Conservation (phyloP, 169 alveolate species). For the Theileria parva region DNA sequence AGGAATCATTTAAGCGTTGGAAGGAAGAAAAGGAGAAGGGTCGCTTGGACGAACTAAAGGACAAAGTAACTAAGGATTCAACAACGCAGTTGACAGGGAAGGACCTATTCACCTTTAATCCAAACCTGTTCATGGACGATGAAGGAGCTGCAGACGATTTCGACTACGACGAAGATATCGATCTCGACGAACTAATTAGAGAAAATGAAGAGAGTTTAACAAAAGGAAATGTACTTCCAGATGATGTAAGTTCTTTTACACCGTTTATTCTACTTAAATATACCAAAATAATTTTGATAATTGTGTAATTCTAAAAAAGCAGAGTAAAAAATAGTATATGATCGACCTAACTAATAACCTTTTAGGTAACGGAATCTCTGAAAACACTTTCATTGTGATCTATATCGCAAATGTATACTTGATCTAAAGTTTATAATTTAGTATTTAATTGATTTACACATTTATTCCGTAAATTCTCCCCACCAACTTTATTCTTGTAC, state of each 20-base stretch:
- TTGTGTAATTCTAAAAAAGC: neutral
- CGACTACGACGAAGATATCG: constrained; percentile 65
- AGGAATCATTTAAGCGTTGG: constrained; percentile 60
- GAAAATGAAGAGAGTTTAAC: constrained; percentile 43
- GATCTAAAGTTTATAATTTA: neutral
- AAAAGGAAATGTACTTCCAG: constrained; percentile 58
- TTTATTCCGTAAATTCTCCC: neutral
- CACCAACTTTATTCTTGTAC: neutral
- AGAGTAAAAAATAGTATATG: too few species aligned
- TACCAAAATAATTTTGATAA: neutral
- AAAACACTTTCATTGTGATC: neutral
- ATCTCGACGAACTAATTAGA: constrained; percentile 52
- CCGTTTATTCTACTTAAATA: too few species aligned
- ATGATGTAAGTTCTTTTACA: constrained; percentile 23
- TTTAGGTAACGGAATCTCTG: constrained; percentile 27
- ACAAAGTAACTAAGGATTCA: constrained; percentile 45
- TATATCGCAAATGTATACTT: neutral
- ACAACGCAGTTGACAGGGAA: constrained; percentile 61
- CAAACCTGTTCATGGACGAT: constrained; percentile 70
- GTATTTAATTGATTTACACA: neutral
- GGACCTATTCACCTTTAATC: constrained; percentile 67
- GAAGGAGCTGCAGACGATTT: constrained; percentile 68
- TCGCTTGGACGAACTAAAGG: constrained; percentile 60
- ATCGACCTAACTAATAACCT: constrained; percentile 14
- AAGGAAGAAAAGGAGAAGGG: constrained; percentile 44